These are phyloP conservation scores for Schizosaccharomyces japonicus DNA, from an alignment of 805 yeast species.

Conservation along the genomic window DNA sequence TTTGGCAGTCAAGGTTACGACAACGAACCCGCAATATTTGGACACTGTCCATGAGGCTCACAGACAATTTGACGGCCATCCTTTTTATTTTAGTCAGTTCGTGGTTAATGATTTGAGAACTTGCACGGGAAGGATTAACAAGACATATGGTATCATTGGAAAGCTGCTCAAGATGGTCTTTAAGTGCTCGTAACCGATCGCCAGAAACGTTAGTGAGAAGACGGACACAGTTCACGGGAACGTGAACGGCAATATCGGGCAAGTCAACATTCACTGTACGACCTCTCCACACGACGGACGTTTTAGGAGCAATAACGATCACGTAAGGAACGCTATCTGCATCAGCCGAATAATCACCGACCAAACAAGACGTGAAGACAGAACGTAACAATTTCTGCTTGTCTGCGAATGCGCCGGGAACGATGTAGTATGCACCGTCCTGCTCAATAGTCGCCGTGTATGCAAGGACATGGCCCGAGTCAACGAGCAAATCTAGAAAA, in stretches of 20 bases:
- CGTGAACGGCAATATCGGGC: slow-evolving; percentile 20
- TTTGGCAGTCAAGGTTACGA: slow-evolving; percentile 42
- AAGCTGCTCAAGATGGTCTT: slow-evolving; percentile 33
- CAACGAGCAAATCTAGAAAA: slow-evolving; percentile 35
- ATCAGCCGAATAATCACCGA: slow-evolving; percentile 6
- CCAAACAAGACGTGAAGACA: slow-evolving; percentile 7
- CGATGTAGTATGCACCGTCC: slow-evolving; percentile 60
- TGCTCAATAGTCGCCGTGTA: slow-evolving; percentile 50
- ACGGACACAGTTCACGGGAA: slow-evolving; percentile 42
- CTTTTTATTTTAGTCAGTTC: slow-evolving; percentile 45
- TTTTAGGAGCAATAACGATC: slow-evolving; percentile 35
- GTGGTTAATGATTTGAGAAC: slow-evolving; percentile 45
- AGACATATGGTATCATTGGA: slow-evolving; percentile 23
- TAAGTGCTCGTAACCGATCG: slow-evolving; percentile 29
- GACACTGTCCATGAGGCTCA: slow-evolving; percentile 38
- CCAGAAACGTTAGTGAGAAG: slow-evolving; percentile 51
- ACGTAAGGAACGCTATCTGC: slow-evolving; percentile 8
- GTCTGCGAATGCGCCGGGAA: slow-evolving; percentile 26
- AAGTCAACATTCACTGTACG: slow-evolving; percentile 30
- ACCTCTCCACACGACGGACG: slow-evolving; percentile 84
- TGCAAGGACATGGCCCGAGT: slow-evolving; percentile 50
- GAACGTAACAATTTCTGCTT: slow-evolving; percentile 8
- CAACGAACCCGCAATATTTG: slow-evolving; percentile 28
- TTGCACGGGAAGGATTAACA: slow-evolving; percentile 20
- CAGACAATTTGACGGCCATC: slow-evolving; percentile 41